Percentiles rank a stretch among this genome's conserved stretches.
phyloP scores from a whole-genome alignment of 495 filamentous ascomycete species.

The Aspergillus incahuasiensis region DNA sequence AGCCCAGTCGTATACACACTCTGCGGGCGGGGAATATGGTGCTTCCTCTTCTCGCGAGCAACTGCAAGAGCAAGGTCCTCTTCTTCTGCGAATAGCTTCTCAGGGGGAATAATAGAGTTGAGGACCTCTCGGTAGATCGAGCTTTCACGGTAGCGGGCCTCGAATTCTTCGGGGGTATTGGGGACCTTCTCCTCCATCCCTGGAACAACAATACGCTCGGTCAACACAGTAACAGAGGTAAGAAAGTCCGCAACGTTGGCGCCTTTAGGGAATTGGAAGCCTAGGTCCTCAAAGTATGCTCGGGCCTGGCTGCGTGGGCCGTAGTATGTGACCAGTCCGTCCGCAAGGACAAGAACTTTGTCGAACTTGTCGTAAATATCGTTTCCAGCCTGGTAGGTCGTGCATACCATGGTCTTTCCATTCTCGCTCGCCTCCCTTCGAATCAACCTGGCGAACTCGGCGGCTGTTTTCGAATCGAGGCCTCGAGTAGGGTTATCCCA shows the following conservation, averaged over 20 bases:
- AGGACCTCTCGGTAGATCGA: constrained; percentile 58
- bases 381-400: constrained; percentile 81
- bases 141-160: constrained; percentile 63
- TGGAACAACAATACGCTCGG: constrained; percentile 58
- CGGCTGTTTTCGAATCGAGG: constrained; percentile 72
- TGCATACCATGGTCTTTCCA: constrained; percentile 62
- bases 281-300: constrained; percentile 65
- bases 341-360: constrained; percentile 72
- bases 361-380: constrained; percentile 73
- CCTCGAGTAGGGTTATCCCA: constrained; percentile 79
- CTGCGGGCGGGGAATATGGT: constrained; percentile 33
- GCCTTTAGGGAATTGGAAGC: constrained; percentile 64
- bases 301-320: constrained; percentile 57
- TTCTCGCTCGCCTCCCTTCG: constrained; percentile 62
- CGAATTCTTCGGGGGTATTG: constrained; percentile 73
- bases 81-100: constrained; percentile 39
- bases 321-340: constrained; percentile 76
- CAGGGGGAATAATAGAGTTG: constrained; percentile 54
- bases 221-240: constrained; percentile 68
- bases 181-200: constrained; percentile 65
- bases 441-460: constrained; percentile 71
- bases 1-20: constrained; percentile 54
- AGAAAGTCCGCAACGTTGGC: constrained; percentile 76
- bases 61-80: constrained; percentile 39
- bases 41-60: constrained; percentile 51